These are phyloP conservation scores for Pyrus hybrid DNA, from an alignment of 331 rosid species.

Conservation along the genomic window DNA sequence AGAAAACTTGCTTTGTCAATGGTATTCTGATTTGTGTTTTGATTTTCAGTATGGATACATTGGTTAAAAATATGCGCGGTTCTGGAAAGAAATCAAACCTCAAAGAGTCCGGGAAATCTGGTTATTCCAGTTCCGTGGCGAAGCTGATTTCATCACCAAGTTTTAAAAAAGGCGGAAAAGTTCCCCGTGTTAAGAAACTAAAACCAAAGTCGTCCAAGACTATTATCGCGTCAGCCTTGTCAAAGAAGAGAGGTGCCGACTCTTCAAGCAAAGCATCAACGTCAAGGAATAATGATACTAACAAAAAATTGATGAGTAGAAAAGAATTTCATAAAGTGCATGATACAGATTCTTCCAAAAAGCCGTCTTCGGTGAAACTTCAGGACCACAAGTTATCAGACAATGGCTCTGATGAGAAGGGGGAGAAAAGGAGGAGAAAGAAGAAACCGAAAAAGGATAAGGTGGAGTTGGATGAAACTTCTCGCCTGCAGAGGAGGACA, in stretches of 20 bases:
- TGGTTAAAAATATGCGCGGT: slow-evolving; percentile 44
- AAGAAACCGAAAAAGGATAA: slow-evolving; percentile 35
- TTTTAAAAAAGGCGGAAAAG: slow-evolving; percentile 29
- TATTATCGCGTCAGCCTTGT: slow-evolving; percentile 22
- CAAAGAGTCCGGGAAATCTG: slow-evolving; percentile 31
- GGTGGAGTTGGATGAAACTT: slow-evolving; percentile 63
- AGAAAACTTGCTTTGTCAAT: not conserved
- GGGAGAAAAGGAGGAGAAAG: slow-evolving; percentile 42
- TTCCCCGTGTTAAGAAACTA: slow-evolving; percentile 28
- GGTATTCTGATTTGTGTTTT: slow-evolving; percentile 2
- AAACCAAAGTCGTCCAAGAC: slow-evolving; percentile 40
- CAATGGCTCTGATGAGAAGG: slow-evolving; percentile 16
- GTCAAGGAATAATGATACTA: slow-evolving; percentile 18
- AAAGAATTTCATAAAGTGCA: slow-evolving; percentile 16
- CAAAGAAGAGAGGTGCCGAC: slow-evolving; percentile 21
- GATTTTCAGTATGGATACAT: slow-evolving; percentile 26
- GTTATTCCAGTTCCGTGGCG: slow-evolving; percentile 26
- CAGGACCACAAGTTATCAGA: slow-evolving; percentile 23
- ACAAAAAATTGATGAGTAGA: slow-evolving; percentile 26
- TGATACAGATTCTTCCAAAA: slow-evolving; percentile 32
- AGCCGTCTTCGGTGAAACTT: slow-evolving; percentile 28
- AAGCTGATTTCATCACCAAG: slow-evolving; percentile 27
- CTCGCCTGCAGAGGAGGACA: slow-evolving; percentile 70
- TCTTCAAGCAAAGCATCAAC: slow-evolving; percentile 27
- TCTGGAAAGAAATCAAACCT: slow-evolving; percentile 33